A percentile compares a stretch with the other conserved stretches of the same genome.
phyloP scores from a whole-genome alignment of 2,329 filamentous ascomycete genomes.

The Xylaria sp. region DNA sequence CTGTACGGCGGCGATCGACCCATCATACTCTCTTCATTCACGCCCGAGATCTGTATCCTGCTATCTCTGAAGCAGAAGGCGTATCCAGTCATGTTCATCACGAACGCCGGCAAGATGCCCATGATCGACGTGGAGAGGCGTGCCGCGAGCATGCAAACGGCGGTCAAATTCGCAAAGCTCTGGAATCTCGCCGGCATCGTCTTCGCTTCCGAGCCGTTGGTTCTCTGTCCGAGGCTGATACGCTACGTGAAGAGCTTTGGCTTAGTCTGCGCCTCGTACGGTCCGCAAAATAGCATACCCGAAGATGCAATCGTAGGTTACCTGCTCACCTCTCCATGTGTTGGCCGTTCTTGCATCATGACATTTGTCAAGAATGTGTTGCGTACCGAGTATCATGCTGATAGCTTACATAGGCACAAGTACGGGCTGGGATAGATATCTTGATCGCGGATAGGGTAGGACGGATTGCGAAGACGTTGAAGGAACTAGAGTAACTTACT shows the following conservation, averaged over 20 bases:
- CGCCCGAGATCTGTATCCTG: conserved; percentile 51
- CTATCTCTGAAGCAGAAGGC: conserved; percentile 47
- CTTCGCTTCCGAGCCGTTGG: conserved; percentile 50
- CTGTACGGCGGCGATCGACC: conserved; percentile 40
- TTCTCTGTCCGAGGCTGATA: conserved; percentile 52
- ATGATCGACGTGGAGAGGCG: conserved; percentile 49
- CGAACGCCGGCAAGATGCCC: conserved; percentile 46
- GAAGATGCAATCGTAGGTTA: conserved; percentile 38
- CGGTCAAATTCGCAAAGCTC: conserved; percentile 51
- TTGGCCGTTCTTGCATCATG: not conserved
- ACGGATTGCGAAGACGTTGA: conserved; percentile 17
- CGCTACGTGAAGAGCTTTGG: conserved; percentile 48
- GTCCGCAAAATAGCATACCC: conserved; percentile 48
- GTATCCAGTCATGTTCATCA: conserved; percentile 51
- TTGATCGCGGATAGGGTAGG: conserved; percentile 29
- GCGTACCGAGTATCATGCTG: not conserved
- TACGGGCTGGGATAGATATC: conserved; percentile 27
- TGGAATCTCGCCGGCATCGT: conserved; percentile 54
- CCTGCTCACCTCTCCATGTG: not conserved
- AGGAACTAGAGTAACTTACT: not conserved
- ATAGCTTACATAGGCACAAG: conserved; percentile 23
- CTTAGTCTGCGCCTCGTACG: conserved; percentile 51
- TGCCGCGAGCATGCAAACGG: conserved; percentile 51
- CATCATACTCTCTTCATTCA: conserved; percentile 53
- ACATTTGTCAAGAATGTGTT: no score